phyloP scores from a whole-genome alignment of 306 rosid genomes.

The Cicer bijugum region DNA sequence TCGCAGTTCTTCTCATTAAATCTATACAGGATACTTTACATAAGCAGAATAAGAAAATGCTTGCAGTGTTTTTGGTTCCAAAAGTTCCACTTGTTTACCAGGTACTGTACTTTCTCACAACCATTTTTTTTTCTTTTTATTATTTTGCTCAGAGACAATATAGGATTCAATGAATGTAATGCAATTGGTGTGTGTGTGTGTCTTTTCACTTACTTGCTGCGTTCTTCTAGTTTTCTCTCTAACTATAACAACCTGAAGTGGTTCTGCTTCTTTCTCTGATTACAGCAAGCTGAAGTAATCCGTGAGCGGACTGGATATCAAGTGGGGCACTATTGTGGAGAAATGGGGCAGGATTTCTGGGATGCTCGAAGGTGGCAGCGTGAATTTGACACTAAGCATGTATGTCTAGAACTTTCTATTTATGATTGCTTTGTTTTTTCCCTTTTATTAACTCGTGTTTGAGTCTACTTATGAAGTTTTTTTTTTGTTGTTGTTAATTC shows the following conservation, averaged over 20 bases:
- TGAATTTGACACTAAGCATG: conserved; percentile 88
- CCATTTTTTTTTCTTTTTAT: background rate
- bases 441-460: conserved; percentile 24
- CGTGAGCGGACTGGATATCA: conserved; percentile 94
- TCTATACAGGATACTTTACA: conserved; percentile 69
- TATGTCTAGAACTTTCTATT: conserved; percentile 46
- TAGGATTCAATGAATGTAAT: conserved; percentile 2
- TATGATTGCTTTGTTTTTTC: background rate
- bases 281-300: conserved; percentile 98
- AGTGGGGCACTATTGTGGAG: conserved; percentile 98
- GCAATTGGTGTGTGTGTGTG: background rate
- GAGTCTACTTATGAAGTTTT: background rate
- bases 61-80: conserved; percentile 92
- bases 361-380: conserved; percentile 98
- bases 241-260: conserved; percentile 73
- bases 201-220: background rate
- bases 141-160: conserved; percentile 22
- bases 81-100: conserved; percentile 98
- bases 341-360: conserved; percentile 99
- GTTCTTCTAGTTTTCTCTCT: conserved; percentile 32
- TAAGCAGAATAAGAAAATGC: conserved; percentile 73
- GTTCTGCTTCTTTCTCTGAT: conserved; percentile 50
- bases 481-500: background rate
- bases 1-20: conserved; percentile 90
- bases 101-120: conserved; percentile 51